These are phyloP conservation scores for Eurotiales sp. DNA, from an alignment of 2,329 filamentous ascomycete species.

Conservation along the genomic window DNA sequence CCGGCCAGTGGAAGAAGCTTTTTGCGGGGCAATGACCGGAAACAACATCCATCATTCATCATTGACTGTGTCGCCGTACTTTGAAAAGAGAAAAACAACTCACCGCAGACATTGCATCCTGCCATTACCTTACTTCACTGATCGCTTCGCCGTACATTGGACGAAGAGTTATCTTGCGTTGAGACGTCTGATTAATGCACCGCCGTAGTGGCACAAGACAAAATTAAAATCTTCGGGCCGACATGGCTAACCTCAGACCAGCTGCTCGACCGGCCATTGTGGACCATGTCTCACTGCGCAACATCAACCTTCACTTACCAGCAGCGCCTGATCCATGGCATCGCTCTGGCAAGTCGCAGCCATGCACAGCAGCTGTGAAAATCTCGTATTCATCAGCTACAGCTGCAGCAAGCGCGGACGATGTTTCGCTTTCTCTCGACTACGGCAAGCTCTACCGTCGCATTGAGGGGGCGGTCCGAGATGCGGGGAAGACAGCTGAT, in stretches of 20 bases:
- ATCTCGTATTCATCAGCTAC: constrained; percentile 41
- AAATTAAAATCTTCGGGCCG: not conserved
- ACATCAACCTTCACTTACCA: constrained; percentile 43
- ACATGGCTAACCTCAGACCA: constrained; percentile 26
- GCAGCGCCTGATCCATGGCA: constrained; percentile 46
- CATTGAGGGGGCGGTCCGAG: constrained; percentile 32
- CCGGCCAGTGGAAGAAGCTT: not conserved
- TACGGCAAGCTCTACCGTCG: constrained; percentile 47
- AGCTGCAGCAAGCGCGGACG: constrained; percentile 40
- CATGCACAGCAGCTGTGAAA: constrained; percentile 41
- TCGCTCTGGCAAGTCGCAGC: constrained; percentile 42
- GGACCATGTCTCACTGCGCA: constrained; percentile 39
- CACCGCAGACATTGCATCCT: no score
- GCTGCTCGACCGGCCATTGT: constrained; percentile 30
- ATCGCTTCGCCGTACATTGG: no score
- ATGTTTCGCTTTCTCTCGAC: constrained; percentile 44
- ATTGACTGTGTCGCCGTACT: not conserved
- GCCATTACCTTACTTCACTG: no score
- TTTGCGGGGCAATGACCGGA: not conserved
- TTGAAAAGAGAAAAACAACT: not conserved
- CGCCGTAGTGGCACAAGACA: not conserved
- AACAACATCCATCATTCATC: not conserved
- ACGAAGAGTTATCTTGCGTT: no score
- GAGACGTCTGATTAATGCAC: no score
- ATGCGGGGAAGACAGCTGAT: constrained; percentile 22